Evolutionary conservation across 768 basidiomycete species (phyloP).

Genomic region (Daedalea quercina): DNA sequence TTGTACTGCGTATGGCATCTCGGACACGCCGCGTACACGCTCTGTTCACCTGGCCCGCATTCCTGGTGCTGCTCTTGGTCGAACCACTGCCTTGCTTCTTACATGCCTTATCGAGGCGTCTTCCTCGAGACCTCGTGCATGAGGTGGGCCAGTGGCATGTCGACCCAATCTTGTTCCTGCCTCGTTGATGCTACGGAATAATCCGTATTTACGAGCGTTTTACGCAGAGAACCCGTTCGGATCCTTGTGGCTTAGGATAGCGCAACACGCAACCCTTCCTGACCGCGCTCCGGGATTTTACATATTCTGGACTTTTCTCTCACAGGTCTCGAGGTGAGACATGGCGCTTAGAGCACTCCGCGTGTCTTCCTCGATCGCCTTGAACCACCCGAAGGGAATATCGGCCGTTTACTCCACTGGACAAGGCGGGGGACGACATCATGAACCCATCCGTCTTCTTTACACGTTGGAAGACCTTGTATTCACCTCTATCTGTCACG

Average conservation of each 20-base stretch:
- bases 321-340: constrained; percentile 23
- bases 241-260: constrained; percentile 8
- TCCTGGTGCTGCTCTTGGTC: constrained; percentile 41
- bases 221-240: constrained; percentile 12
- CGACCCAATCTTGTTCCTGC: constrained; percentile 9
- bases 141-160: constrained; percentile 7
- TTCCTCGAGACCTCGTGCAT: constrained; percentile 22
- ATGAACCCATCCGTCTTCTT: constrained; percentile 58
- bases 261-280: constrained; percentile 6
- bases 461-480: constrained; percentile 65
- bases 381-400: constrained; percentile 46
- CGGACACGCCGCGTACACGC: constrained; percentile 64
- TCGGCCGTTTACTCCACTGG: constrained; percentile 69
- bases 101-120: constrained; percentile 49
- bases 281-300: constrained; percentile 13
- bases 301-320: constrained; percentile 16
- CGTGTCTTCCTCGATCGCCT: constrained; percentile 66
- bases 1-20: constrained; percentile 50
- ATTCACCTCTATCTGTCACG: constrained; percentile 70
- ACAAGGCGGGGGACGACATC: constrained; percentile 48
- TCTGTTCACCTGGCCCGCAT: constrained; percentile 52
- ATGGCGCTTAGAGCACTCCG: constrained; percentile 46
- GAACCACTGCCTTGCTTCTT: constrained; percentile 44
- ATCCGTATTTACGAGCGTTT: constrained; percentile 14
- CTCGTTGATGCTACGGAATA: constrained; percentile 7